Conservation (phyloP, 805 yeast species). For the Yamadazyma olivae region DNA sequence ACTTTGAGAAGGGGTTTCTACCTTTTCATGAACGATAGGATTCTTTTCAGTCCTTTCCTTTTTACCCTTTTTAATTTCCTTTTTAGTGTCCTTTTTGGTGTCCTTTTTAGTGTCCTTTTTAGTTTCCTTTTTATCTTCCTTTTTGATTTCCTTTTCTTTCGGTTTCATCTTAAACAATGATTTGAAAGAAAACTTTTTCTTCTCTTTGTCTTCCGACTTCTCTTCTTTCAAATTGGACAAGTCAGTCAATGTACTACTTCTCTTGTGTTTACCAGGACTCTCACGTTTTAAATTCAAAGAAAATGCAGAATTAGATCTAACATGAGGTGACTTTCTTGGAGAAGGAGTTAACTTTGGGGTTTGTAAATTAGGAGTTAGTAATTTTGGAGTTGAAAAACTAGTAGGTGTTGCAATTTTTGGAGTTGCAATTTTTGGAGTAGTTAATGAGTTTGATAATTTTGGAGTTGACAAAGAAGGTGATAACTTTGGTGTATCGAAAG, state of each 20-base stretch:
- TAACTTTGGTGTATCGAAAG: neutral
- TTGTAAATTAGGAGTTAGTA: constrained; percentile 2
- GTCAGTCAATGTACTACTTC: constrained; percentile 21
- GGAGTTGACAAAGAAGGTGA: neutral
- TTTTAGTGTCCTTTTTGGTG: neutral
- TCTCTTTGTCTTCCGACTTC: too few species aligned
- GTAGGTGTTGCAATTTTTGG: constrained; percentile 2
- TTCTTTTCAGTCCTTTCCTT: neutral
- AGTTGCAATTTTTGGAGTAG: constrained; percentile 1
- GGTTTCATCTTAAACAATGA: constrained; percentile 37
- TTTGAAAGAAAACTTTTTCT: constrained; percentile 37
- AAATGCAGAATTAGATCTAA: constrained; percentile 20
- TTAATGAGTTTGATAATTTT: neutral
- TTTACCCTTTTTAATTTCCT: neutral
- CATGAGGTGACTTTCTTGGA: constrained; percentile 18
- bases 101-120: constrained; percentile 1
- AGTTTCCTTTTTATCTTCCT: neutral
- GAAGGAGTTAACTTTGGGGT: constrained; percentile 6
- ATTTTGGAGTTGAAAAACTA: constrained; percentile 5
- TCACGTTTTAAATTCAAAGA: constrained; percentile 11
- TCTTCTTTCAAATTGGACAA: constrained; percentile 10
- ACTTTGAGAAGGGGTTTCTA: neutral
- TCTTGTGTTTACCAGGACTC: constrained; percentile 15
- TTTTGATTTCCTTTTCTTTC: constrained; percentile 13
- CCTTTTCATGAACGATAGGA: neutral